phyloP scores from a whole-genome alignment of 2,329 filamentous ascomycete genomes.

The Fusarium paranaense region DNA sequence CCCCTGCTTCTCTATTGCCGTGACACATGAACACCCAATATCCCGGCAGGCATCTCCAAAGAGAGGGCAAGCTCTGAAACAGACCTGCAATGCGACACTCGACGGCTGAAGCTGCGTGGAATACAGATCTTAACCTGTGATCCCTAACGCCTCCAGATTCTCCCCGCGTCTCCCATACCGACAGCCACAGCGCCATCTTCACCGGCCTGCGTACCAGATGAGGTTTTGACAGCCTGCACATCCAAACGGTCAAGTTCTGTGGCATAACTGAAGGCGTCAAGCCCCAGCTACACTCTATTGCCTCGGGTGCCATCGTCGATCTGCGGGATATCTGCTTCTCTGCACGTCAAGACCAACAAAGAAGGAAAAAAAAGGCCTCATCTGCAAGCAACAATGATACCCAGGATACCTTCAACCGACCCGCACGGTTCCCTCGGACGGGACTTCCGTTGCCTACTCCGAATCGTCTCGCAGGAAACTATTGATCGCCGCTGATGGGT shows the following conservation, averaged over 20 bases:
- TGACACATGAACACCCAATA: neutral
- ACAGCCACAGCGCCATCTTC: neutral
- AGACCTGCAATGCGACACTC: neutral
- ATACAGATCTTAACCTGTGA: neutral
- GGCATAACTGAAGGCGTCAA: neutral
- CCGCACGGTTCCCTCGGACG: neutral
- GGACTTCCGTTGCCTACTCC: neutral
- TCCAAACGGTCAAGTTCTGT: neutral
- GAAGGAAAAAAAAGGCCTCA: neutral
- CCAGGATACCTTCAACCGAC: neutral
- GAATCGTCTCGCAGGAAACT: constrained; percentile 1
- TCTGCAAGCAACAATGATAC: neutral
- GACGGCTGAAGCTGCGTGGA: neutral
- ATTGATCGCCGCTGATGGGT: constrained; percentile 1
- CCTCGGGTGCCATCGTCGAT: neutral
- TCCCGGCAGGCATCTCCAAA: neutral
- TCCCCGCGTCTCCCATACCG: neutral
- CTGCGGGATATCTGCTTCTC: neutral
- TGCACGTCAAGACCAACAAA: neutral
- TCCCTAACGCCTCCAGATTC: neutral
- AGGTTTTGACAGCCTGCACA: neutral
- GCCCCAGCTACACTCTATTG: neutral
- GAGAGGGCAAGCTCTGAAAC: neutral
- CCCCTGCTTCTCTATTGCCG: neutral
- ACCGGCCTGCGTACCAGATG: neutral